These are phyloP conservation scores for Plectosphaerella cucumerina DNA, from an alignment of 2,329 filamentous ascomycete genomes.

Conservation along the genomic window DNA sequence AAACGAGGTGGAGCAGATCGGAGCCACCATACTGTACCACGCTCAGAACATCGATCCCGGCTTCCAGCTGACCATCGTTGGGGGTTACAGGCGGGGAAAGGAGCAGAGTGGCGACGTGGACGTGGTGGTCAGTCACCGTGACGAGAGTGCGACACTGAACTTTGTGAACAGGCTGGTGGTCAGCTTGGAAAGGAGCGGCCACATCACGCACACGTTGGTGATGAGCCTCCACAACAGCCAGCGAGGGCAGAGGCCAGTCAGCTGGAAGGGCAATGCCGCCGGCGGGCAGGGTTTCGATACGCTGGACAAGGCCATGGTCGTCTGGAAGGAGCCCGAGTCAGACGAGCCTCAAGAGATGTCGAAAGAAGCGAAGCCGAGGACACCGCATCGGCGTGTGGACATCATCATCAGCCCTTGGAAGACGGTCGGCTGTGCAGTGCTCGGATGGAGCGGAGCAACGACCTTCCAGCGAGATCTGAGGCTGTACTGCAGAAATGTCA, in stretches of 20 bases:
- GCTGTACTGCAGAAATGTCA: constrained; percentile 69
- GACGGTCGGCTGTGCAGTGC: constrained; percentile 80
- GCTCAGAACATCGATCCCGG: constrained; percentile 58
- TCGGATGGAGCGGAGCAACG: constrained; percentile 84
- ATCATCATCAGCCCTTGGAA: constrained; percentile 89
- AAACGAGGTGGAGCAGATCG: constrained; percentile 68
- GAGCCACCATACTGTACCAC: constrained; percentile 56
- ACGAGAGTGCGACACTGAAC: constrained; percentile 62
- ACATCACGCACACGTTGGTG: constrained; percentile 78
- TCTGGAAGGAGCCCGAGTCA: constrained; percentile 71
- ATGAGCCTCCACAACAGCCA: constrained; percentile 67
- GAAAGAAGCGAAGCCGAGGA: background rate
- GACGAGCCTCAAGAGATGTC: background rate
- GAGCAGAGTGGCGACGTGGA: constrained; percentile 75
- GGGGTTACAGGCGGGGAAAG: constrained; percentile 80
- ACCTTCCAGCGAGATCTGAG: constrained; percentile 87
- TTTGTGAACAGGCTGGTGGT: constrained; percentile 69
- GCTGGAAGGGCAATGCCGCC: constrained; percentile 43
- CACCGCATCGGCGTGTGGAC: constrained; percentile 81
- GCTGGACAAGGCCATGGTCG: constrained; percentile 85
- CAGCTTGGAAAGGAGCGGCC: constrained; percentile 62
- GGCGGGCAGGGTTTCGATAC: constrained; percentile 70
- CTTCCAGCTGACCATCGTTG: constrained; percentile 61
- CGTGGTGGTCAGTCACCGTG: constrained; percentile 74
- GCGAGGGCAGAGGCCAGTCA: constrained; percentile 60